Conservation (phyloP, 345 rosid species). For the Aquilaria malaccensis region DNA sequence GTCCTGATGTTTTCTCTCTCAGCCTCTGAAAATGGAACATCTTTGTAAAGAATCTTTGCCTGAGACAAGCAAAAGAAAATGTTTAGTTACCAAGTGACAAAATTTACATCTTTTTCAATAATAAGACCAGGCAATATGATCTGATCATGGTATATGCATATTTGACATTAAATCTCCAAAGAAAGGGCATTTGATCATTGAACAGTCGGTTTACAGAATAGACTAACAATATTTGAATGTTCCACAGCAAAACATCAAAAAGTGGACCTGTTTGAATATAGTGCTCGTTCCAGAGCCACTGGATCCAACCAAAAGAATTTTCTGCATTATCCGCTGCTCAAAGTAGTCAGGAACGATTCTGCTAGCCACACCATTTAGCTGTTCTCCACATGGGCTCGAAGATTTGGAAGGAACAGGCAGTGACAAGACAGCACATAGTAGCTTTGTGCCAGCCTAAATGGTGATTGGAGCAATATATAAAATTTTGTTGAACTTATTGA, state of each 20-base stretch:
- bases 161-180: too few species aligned
- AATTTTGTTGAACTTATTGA: slow-evolving; percentile 8
- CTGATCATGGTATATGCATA: too few species aligned
- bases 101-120: not conserved
- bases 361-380: slow-evolving; percentile 33
- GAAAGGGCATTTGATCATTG: not conserved
- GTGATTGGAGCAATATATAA: slow-evolving; percentile 10
- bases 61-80: slow-evolving; percentile 23
- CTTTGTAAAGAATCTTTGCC: slow-evolving; percentile 96
- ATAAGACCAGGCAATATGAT: not conserved
- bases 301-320: slow-evolving; percentile 79
- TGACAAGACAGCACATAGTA: slow-evolving; percentile 84
- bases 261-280: slow-evolving; percentile 85
- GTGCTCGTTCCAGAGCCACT: slow-evolving; percentile 95
- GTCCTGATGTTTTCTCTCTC: slow-evolving; percentile 79
- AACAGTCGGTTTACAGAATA: not conserved
- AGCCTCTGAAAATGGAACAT: slow-evolving; percentile 69
- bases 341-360: slow-evolving; percentile 73
- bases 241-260: not conserved
- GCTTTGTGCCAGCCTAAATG: slow-evolving; percentile 85
- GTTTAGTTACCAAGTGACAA: not conserved
- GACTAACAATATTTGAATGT: not conserved
- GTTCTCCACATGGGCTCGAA: slow-evolving; percentile 52
- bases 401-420: slow-evolving; percentile 92
- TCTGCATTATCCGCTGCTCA: slow-evolving; percentile 67